Percentiles rank a stretch among this genome's conserved stretches.
phyloP scores from a whole-genome alignment of 1,139 yeast genomes.

The Sugiyamaella grinbergsii region DNA sequence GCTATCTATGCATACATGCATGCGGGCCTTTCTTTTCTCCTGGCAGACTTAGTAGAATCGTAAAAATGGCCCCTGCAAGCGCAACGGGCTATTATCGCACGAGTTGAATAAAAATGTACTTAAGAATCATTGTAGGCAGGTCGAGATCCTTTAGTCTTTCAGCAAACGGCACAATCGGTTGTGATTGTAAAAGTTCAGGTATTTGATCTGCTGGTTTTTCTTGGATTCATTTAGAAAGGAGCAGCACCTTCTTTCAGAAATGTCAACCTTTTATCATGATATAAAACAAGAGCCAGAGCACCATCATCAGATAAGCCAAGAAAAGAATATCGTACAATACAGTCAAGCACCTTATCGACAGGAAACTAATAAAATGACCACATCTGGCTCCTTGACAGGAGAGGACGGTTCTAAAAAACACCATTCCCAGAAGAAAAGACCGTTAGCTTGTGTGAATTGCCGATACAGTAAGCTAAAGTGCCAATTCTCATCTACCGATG shows the following conservation, averaged over 20 bases:
- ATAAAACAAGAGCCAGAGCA: not conserved
- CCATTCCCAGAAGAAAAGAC: slow-evolving; percentile 23
- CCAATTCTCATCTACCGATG: slow-evolving; percentile 27
- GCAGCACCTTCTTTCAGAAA: not conserved
- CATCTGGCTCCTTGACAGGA: too few relatives aligned
- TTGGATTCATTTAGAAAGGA: not conserved
- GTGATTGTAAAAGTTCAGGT: not conserved
- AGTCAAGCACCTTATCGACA: too few relatives aligned
- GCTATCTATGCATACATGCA: too few relatives aligned
- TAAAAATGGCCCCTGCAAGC: too few relatives aligned
- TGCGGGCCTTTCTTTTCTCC: too few relatives aligned
- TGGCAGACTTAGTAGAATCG: too few relatives aligned
- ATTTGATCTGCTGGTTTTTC: not conserved
- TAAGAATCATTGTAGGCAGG: slow-evolving; percentile 3
- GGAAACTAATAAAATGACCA: too few relatives aligned
- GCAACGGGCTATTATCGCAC: not conserved
- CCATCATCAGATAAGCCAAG: not conserved
- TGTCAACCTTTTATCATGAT: not conserved
- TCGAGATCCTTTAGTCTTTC: not conserved
- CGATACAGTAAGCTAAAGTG: slow-evolving; percentile 33
- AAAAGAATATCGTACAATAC: not conserved
- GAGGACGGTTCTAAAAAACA: slow-evolving; percentile 7
- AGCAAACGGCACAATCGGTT: not conserved
- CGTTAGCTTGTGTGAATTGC: slow-evolving; percentile 33
- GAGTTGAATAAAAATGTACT: slow-evolving; percentile 6